Conservation (phyloP, 257 asterid genomes). For the Echium plantagineum region DNA sequence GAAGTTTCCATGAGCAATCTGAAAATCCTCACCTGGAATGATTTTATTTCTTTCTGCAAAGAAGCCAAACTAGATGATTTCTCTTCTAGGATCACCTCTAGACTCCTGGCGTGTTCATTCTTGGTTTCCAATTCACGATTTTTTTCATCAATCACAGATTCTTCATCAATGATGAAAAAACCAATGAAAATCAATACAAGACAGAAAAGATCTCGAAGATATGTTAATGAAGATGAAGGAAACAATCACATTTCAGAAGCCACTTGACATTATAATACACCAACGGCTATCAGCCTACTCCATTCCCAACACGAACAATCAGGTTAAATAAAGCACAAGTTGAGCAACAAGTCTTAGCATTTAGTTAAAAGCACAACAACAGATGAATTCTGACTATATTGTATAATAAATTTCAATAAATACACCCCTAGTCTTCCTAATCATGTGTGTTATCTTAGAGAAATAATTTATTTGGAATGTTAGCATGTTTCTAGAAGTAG, state of each 20-base stretch:
- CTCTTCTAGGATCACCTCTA: conserved; percentile 23
- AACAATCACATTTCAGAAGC: not conserved
- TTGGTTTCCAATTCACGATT: conserved; percentile 20
- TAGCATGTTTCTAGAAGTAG: no score
- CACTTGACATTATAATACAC: no score
- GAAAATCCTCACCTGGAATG: conserved; percentile 18
- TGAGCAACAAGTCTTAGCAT: no score
- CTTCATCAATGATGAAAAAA: conserved; percentile 11
- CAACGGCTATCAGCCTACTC: no score
- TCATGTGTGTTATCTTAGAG: no score
- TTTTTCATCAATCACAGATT: conserved; percentile 21
- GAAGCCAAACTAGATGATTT: conserved; percentile 26
- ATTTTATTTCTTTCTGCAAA: conserved; percentile 22
- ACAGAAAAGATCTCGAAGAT: not conserved
- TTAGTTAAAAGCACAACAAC: no score
- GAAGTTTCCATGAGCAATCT: not conserved
- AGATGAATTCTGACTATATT: no score
- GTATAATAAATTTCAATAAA: no score
- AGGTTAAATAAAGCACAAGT: no score
- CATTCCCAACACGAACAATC: no score
- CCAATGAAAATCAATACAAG: not conserved
- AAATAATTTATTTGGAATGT: no score
- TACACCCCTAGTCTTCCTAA: no score
- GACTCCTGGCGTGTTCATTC: conserved; percentile 23
- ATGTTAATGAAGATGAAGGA: not conserved